Evolutionary conservation across 208 protist genomes (phyloP).

Genomic region (Leishmania gerbilli): DNA sequence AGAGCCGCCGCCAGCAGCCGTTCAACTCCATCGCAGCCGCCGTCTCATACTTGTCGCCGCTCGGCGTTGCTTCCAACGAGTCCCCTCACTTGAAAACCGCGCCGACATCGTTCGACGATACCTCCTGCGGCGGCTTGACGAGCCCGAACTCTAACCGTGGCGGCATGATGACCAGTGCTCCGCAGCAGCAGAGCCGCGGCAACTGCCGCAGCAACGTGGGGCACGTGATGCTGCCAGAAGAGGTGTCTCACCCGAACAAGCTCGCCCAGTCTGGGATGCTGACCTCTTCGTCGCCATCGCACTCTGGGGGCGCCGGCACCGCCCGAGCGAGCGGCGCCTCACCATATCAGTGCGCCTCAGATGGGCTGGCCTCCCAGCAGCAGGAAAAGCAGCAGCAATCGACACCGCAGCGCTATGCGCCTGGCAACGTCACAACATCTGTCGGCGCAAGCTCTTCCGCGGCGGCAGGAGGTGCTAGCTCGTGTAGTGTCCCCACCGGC

Average conservation of each 20-base stretch:
- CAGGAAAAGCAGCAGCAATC: not conserved
- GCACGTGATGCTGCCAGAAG: not conserved
- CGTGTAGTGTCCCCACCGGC: not conserved
- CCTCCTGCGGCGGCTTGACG: not conserved
- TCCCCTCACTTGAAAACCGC: not conserved
- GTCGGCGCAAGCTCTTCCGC: not conserved
- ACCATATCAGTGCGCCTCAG: not conserved
- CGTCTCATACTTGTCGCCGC: not conserved
- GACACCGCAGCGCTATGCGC: not conserved
- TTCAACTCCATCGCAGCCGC: not conserved
- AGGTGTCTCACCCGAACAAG: not conserved
- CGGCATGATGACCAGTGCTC: not conserved
- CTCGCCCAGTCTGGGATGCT: conserved; percentile 5
- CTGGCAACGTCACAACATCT: not conserved
- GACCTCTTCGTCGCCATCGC: not conserved
- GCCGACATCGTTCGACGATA: not conserved
- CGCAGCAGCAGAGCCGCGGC: conserved; percentile 1
- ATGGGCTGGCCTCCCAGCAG: not conserved
- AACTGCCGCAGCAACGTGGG: not conserved
- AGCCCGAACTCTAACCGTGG: not conserved
- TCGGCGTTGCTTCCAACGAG: not conserved
- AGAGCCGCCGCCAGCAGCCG: not conserved
- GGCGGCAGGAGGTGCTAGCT: not conserved
- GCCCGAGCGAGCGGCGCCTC: not conserved
- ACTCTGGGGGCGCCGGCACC: conserved; percentile 1